Evolutionary conservation across 495 filamentous ascomycete genomes (phyloP), one percentile per base, ranked within the genome.

Genomic region (Penicillium roqueforti): DNA sequence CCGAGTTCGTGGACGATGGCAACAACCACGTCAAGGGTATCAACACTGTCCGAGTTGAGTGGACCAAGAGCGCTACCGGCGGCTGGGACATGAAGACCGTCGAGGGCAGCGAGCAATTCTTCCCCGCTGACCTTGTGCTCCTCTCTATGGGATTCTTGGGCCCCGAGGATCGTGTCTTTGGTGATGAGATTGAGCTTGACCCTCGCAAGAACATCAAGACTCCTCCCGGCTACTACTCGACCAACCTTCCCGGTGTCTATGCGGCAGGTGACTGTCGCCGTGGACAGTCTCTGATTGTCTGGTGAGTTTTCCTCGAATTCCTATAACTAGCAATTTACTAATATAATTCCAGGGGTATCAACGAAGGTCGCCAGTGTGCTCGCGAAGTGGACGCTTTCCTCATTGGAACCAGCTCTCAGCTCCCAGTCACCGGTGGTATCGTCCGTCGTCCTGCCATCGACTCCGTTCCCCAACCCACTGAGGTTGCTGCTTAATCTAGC

Each of bases 1-100:
- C 93, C 75, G 92, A 97, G 60, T 99, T 99, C 59, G 91, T 97
- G 22, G 89, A 91, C 53, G 93, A 97, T 60, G 95, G 91, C 39
- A 81, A 71, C 37, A 92, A 91, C 56, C 84, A 85, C 53, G 92
- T 99, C 60, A 91, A 88, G 77, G 93, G 93, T 58, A 97, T 98
- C 81, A 97, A 97, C 75, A 97, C 91, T 23, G 82, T 96, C 45
- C 89, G 92, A 32, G 95, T 98, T 29, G 93, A 97, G 71, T 98
- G 93, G 93, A 92, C 92, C 51, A 92, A 91, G 80, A 86, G 82
- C 43, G 80, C 87, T 26, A 84, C 83, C 48, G 95, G 95, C 49
- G 93, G 93, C 26, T 98, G 93, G 93, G 93, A 98, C 68, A 98
- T 98, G 93, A 96, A 96, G 81, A 91, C 95, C 67, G 79, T 96